These are phyloP conservation scores for Xylaria nigripes DNA, from an alignment of 495 filamentous ascomycete genomes.

Conservation along the genomic window DNA sequence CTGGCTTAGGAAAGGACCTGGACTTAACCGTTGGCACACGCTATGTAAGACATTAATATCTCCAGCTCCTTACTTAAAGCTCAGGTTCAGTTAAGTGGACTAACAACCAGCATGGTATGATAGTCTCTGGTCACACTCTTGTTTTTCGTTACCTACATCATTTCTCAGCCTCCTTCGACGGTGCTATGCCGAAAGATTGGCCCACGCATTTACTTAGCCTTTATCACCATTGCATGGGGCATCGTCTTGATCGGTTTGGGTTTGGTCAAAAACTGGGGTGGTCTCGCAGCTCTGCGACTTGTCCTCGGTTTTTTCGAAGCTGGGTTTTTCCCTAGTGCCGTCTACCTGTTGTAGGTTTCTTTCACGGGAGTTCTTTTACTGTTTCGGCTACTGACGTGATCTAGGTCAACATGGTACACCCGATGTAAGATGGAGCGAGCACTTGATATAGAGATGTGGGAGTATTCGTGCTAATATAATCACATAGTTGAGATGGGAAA, in stretches of 20 bases:
- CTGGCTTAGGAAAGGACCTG: slow-evolving; percentile 46
- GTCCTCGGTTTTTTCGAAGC: slow-evolving; percentile 55
- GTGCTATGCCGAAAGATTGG: slow-evolving; percentile 49
- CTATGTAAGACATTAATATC: slow-evolving; percentile 25
- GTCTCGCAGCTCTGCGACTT: slow-evolving; percentile 45
- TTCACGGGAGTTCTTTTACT: neutral
- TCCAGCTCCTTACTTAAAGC: no score
- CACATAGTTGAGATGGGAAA: slow-evolving; percentile 48
- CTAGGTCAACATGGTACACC: slow-evolving; percentile 47
- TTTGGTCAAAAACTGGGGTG: slow-evolving; percentile 42
- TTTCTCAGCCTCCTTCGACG: slow-evolving; percentile 47
- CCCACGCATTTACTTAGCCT: slow-evolving; percentile 43
- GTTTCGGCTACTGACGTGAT: neutral
- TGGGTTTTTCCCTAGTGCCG: slow-evolving; percentile 53
- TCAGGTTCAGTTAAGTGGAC: neutral
- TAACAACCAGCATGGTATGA: neutral
- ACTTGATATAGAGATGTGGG: neutral
- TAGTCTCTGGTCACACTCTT: slow-evolving; percentile 47
- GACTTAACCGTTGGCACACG: slow-evolving; percentile 32
- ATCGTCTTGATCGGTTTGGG: slow-evolving; percentile 50
- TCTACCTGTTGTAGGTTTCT: slow-evolving; percentile 41
- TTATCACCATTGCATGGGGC: slow-evolving; percentile 43
- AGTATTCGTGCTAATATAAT: neutral
- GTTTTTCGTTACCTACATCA: slow-evolving; percentile 54
- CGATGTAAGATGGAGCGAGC: slow-evolving; percentile 25